A percentile compares a stretch with the other conserved stretches of the same genome.
Evolutionary conservation across 345 rosid genomes (phyloP).

Genomic region (Dipteronia sinensis): DNA sequence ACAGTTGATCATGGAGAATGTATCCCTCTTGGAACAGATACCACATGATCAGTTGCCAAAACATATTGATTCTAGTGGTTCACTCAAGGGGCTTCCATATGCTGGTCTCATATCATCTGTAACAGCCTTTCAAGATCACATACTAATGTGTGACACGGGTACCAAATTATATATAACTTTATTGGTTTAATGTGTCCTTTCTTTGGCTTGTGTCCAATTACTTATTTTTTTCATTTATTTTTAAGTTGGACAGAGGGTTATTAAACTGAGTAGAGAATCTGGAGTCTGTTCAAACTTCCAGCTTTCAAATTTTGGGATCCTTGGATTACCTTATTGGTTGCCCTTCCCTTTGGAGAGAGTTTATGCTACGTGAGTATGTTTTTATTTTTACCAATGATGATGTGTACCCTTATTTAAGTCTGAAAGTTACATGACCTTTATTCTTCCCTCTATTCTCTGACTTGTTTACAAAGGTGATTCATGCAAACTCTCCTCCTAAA

Average conservation of each 20-base stretch:
- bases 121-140: constrained; percentile 48
- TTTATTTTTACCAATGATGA: neutral
- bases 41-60: constrained; percentile 58
- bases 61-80: constrained; percentile 40
- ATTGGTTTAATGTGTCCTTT: constrained; percentile 15
- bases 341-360: constrained; percentile 65
- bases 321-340: constrained; percentile 92
- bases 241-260: constrained; percentile 77
- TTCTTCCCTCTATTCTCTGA: neutral
- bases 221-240: constrained; percentile 26
- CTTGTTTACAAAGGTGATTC: neutral
- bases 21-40: constrained; percentile 58
- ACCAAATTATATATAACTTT: constrained; percentile 9
- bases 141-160: constrained; percentile 72
- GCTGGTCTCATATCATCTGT: constrained; percentile 62
- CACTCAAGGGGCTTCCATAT: constrained; percentile 36
- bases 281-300: constrained; percentile 58
- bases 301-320: constrained; percentile 71
- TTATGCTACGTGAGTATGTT: constrained; percentile 63
- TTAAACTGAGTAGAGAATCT: constrained; percentile 61
- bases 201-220: constrained; percentile 15
- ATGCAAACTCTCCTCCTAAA: neutral
- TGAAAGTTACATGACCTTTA: constrained; percentile 2
- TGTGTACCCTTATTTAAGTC: neutral
- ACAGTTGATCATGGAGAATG: constrained; percentile 56